A percentile compares a stretch with the other conserved stretches of the same genome.
Evolutionary conservation across 1,284 basidiomycete species (phyloP).

Genomic region (Ganoderma leucocontextum): DNA sequence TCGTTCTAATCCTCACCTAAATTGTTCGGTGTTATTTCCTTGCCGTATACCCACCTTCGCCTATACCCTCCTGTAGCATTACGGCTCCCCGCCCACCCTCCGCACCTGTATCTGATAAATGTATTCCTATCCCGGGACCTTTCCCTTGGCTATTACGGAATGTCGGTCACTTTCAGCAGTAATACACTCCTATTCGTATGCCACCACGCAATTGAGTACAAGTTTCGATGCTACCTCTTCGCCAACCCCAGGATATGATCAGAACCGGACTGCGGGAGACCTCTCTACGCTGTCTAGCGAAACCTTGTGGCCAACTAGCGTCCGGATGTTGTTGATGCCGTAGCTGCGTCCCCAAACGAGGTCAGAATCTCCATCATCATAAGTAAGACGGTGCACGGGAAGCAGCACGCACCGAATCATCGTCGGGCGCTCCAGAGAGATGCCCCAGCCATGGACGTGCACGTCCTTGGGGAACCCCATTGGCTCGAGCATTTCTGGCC

Average conservation of each 20-base stretch:
- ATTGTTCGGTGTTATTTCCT: not conserved
- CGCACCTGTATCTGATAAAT: not conserved
- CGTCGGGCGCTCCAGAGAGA: slow-evolving; percentile 96
- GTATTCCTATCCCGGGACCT: not conserved
- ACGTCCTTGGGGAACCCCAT: slow-evolving; percentile 99
- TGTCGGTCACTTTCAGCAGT: not conserved
- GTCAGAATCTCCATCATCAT: not conserved
- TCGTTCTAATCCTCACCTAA: slow-evolving; percentile 60
- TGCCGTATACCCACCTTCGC: not conserved
- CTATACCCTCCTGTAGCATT: slow-evolving; percentile 5
- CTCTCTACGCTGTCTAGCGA: slow-evolving; percentile 90
- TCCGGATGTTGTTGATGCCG: slow-evolving; percentile 95
- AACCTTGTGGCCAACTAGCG: slow-evolving; percentile 97
- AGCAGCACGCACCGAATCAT: slow-evolving; percentile 88
- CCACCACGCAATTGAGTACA: slow-evolving; percentile 21
- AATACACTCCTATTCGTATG: slow-evolving; percentile 25
- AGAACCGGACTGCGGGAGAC: slow-evolving; percentile 91
- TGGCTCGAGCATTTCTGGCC: slow-evolving; percentile 98
- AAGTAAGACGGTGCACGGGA: not conserved
- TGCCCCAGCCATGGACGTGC: slow-evolving; percentile 97
- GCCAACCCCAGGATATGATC: slow-evolving; percentile 32
- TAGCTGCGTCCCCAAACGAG: slow-evolving; percentile 54
- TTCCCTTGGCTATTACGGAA: not conserved
- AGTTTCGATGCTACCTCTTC: slow-evolving; percentile 21
- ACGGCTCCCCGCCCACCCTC: not conserved